Base-by-base conservation (phyloP, 2,329 filamentous ascomycete genomes). In the Sclerotinia glacialis region DNA sequence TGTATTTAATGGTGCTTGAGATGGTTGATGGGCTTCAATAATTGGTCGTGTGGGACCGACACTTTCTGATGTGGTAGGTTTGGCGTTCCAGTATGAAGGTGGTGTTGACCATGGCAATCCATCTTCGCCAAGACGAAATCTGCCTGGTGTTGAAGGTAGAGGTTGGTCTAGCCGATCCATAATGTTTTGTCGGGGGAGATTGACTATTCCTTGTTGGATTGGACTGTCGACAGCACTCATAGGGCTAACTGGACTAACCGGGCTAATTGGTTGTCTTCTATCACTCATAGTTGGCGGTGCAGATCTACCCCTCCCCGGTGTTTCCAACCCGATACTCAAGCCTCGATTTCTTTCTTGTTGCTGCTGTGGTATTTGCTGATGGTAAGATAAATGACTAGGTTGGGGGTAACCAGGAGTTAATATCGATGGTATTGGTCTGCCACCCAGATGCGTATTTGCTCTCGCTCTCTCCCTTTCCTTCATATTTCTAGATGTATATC, bases 51-150 rank as follows among this genome's bases (percentile, higher is more conserved):
- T 23, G 11, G 50, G 60, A 16, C 34, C 49, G 12, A 63, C 23
- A 18, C 44, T 47, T 58, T 60, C 31, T 37, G 58, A 61, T 42
- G 47, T 26, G 26, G 42, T 26, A 14, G 69, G 58, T 28, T 71
- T 68, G 23, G 66, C 52, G 52, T 67, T 66, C 37, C 69, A 68
- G 64, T 74, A 75, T 62, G 70, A 75, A 37, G 72, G 69, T 18
- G 71, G 71, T n/a, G 72, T 72, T 26, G 74, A 72, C 75, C 75
- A 76, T 42, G 75, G 75, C 21, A 76, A 55, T 34, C 69, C 73
- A 44, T 72, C 73, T 54, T 76, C 74, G 5, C 75, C 75, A 1
- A 76, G 72, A 53, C 75, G 73, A 67, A 76, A 76, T 46, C 67
- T 67, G 28, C 73, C 74, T 23, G 75, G 75, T 23, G 71, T 56